phyloP scores from a whole-genome alignment of 1,139 yeast genomes.

The Yamadazyma buinensis region DNA sequence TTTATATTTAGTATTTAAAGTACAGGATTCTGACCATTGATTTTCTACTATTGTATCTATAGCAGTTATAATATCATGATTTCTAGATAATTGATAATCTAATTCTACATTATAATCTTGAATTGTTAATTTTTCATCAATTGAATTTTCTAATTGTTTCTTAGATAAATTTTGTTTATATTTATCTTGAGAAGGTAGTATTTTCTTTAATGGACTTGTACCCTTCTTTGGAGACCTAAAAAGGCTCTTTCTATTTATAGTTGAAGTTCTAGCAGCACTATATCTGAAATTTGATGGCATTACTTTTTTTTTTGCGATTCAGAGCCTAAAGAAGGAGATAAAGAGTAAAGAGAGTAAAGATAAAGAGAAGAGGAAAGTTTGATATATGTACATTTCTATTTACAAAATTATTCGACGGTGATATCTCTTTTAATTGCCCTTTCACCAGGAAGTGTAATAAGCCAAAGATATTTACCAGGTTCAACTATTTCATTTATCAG shows the following conservation, averaged over 20 bases:
- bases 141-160: constrained; percentile 1
- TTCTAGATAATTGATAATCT: constrained; percentile 33
- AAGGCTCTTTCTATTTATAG: constrained; percentile 21
- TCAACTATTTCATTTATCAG: constrained; percentile 19
- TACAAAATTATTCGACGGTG: constrained; percentile 4
- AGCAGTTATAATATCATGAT: constrained; percentile 32
- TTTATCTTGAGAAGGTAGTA: constrained; percentile 25
- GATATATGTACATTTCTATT: constrained; percentile 1
- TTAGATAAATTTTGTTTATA: constrained; percentile 17
- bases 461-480: constrained; percentile 28
- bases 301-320: background rate
- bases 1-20: constrained; percentile 18
- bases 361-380: no score
- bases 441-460: constrained; percentile 11
- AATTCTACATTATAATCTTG: constrained; percentile 37
- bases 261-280: constrained; percentile 43
- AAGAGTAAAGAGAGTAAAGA: no score
- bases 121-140: constrained; percentile 16
- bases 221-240: constrained; percentile 22
- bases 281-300: constrained; percentile 29
- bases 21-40: constrained; percentile 38
- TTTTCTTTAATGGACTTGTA: constrained; percentile 17
- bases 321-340: no score
- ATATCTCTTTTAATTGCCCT: constrained; percentile 8
- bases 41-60: constrained; percentile 31